Evolutionary conservation across 768 basidiomycete species (phyloP).

Genomic region (Tricholoma terreum): DNA sequence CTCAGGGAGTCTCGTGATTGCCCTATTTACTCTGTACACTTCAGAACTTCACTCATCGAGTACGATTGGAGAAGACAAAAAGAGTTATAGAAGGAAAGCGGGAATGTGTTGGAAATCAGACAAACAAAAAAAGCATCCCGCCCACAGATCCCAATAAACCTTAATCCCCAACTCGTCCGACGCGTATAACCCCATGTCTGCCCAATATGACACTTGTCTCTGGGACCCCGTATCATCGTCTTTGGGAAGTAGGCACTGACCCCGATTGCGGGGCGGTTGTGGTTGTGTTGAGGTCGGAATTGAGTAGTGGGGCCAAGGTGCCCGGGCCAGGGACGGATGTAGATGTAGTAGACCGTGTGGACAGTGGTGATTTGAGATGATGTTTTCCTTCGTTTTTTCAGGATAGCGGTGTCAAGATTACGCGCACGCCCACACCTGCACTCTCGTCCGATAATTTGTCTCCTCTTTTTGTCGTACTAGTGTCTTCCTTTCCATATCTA

Average conservation of each 20-base stretch:
- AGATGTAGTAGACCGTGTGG: not conserved
- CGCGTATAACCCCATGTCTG: slow-evolving; percentile 45
- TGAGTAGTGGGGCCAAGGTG: too few relatives aligned
- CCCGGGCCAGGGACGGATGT: not conserved
- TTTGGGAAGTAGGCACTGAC: slow-evolving; percentile 5
- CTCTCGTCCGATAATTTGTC: not conserved
- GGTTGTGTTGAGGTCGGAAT: not conserved
- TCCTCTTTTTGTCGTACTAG: not conserved
- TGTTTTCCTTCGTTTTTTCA: too few relatives aligned
- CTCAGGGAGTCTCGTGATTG: too few relatives aligned
- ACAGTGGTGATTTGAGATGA: too few relatives aligned
- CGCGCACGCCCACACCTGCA: not conserved
- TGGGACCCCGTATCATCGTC: slow-evolving; percentile 54
- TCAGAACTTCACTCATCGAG: too few relatives aligned
- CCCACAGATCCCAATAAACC: slow-evolving; percentile 20
- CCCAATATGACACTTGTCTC: slow-evolving; percentile 48
- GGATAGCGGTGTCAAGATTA: not conserved
- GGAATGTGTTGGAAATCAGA: too few relatives aligned
- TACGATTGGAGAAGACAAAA: too few relatives aligned
- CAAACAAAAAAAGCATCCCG: too few relatives aligned
- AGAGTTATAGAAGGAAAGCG: too few relatives aligned
- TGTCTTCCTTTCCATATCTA: not conserved
- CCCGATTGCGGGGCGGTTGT: not conserved
- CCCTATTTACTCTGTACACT: too few relatives aligned
- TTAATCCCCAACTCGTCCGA: slow-evolving; percentile 47